Base-by-base conservation (phyloP, 306 rosid species). In the Erythrophleum fordii region DNA sequence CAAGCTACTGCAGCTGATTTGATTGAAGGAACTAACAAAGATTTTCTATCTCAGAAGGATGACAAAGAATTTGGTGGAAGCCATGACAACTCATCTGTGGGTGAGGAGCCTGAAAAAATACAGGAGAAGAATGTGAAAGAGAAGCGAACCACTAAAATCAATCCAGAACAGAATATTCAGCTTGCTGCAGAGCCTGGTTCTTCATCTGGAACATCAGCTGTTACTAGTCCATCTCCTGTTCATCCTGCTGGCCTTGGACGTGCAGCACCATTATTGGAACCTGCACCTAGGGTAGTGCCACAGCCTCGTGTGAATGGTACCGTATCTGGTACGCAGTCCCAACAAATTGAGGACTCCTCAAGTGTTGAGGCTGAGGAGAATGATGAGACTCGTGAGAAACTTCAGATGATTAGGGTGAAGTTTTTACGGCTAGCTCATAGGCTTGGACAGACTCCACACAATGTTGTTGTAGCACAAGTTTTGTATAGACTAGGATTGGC, bases 391-490 rank as follows among this genome's bases (percentile, higher is more conserved):
- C 97, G 99, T 29, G 99, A 95, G 86, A 87, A 95, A 64, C 99
- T 95, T 83, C 97, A 95, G 84, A 95, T 92, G 97, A 95, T 95
- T 45, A 83, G 99, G 86, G 99, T 95, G 77, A 95, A 93, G 75
- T 95, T 95, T 86, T 83, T 95, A 76, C 93, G 99, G 66, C 91
- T 95, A 20, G 95, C 99, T 18, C 97, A 89, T 79, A 88, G 99
- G 86, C 97, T 93, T 82, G 99, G 99, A 72, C 99, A 95, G 80
- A 95, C 99, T 67, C 99, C 99, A n/a, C 99, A 95, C 76, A 95
- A 95, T 87, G 99, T 93, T 85, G 99, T 95, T 78, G 99, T 95
- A 45, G 99, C 99, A n/a, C 99, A 95, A 79, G 99, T 95, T 87
- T 84, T 95, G 82, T 95, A 95, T 83, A 91, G 99, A 83, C 83